Evolutionary conservation across 1,284 basidiomycete species (phyloP), one percentile per base, ranked within the genome.

Genomic region (Ceratorhiza oryzae-sativae): DNA sequence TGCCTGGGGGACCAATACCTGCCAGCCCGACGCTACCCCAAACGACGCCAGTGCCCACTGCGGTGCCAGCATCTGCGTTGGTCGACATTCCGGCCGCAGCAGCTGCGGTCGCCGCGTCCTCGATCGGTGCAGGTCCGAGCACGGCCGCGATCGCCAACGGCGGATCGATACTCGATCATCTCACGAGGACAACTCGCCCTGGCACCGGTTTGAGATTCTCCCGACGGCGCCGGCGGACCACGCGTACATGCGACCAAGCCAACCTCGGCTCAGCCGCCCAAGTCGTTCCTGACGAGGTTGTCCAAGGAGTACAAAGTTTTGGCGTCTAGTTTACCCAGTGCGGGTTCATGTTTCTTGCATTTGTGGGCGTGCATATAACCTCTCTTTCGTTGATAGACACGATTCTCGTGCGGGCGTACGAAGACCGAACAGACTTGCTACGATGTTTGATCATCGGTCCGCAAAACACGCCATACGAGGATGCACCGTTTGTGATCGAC

Each of bases 401-500:
- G 51, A 84, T 84, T 71, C 77, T 86, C 15, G 84, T 86, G 0
- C 80, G 84, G 18, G 81, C 82, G 4, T 86, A 85, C 77, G 85
- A 85, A 80, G 92, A 97, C 78, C 87, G 95, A 25, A 84, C 88
- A 45, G 95, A 98, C 81, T 85, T 98, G 30, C 80, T 97, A 73
- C 87, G 95, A 41, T 93, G 88, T 76, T 84, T 98, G 71, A 97
- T 97, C 76, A 90, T 98, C 75, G 95, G 95, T 12, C 94, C 95
- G 72, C 89, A 93, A 77, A 95, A 95, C 73, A 98, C 95, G 8
- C 95, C 95, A 18, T 96, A 95, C 77, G 88, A 94, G 79, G 90
- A 97, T 79, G 94, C 94, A 23, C 95, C 95, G 0, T 96, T 97
- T 80, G 89, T 97, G 34, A 95, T 97, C 73, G 95, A 98, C 81